Evolutionary conservation across 139 green algal species (phyloP), one percentile per base, ranked within the genome.

Genomic region (Coelastrella sp.): DNA sequence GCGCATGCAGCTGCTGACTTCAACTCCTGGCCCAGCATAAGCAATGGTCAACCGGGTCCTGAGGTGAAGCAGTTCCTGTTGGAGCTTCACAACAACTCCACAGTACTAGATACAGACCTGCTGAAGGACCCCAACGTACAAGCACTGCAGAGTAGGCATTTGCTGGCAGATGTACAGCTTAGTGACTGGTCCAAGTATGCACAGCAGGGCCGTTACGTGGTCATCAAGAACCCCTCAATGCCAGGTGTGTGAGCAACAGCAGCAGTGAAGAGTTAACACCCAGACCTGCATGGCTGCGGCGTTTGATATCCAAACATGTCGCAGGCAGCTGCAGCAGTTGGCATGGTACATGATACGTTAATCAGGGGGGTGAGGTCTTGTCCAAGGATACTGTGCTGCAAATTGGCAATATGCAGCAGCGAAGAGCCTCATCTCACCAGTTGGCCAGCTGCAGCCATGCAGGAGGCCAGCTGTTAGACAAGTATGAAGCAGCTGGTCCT

Each of bases 171-270:
- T 35, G 35, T 8, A 6, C 25, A 65, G 7, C 8, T 25, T 4
- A 27, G 61, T 11, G 24, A 65, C 7, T 85, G 58, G 73, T 25
- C 17, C 3, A 60, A 60, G 75, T 84, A 75, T 19, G 4, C 66
- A 60, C 24, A 76, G 74, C 6, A 84, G 20, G 86, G 86, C 15
- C 25, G 86, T 15, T 90, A 90, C 73, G 61, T 59, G 6, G 24
- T 84, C 1, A 85, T 90, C 60, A 74, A 83, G 60, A 90, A 90
- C 75, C 86, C 86, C 12, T 24, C 20, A 19, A 90, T 90, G 86
- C 7, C 74, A 27, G 86, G 86, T 90, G 58, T 25, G 82, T 22
- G 35, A 15, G n/a, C 82, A 87, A 63, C 60, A 20, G 82, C 82
- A 57, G 82, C 10, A 61, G 35, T 1, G 35, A 49, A 49, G 35